Evolutionary conservation across 164 flowering plant genomes (phyloP), one percentile per base, ranked within the genome.

Genomic region (Piper betle): DNA sequence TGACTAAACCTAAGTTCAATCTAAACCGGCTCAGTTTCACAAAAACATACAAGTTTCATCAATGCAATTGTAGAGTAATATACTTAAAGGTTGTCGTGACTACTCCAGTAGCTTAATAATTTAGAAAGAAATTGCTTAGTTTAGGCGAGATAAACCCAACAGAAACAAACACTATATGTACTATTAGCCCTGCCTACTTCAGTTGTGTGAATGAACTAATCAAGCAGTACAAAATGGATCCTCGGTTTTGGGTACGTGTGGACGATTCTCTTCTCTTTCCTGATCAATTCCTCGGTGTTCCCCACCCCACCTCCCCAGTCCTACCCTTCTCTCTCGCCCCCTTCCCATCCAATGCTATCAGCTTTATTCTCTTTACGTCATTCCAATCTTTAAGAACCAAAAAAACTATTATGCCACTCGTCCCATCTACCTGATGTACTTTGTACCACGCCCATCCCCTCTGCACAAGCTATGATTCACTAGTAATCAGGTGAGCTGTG

Each of bases 321-420:
- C 16, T 48, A 62, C 53, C 33, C 33, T 25, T 2, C 33, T 25
- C 33, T 25, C 50, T 64, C 54, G 55, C 66, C 54, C 60, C 25
- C 37, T 41, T 16, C 5, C 2, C 7, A 1, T 19, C 46, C 57
- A 39, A 39, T 62, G 58, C 4, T 52, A 12, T 64, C 59, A 16
- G n/a, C 66, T 64, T 64, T 64, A 56, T 64, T 64, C 66, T 56
- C 60, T 43, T 57, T 64, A 64, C 66, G 66, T 64, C 66, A 64
- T 56, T 52, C 48, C 57, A 46, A 12, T 15, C 15, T 12, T 15
- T 6, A 42, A 2, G 10, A 25, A 40, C 16, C 53, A 12, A 19
- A 17, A 57, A 37, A 64, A 64, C 37, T 10, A 64, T 64, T 25
- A 56, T 55, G 39, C 43, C 19, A 46, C 50, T 46, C 10, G 66